A percentile compares a stretch with the other conserved stretches of the same genome.
Conservation (phyloP, 2,329 filamentous ascomycete genomes). For the Colletotrichum viniferum region DNA sequence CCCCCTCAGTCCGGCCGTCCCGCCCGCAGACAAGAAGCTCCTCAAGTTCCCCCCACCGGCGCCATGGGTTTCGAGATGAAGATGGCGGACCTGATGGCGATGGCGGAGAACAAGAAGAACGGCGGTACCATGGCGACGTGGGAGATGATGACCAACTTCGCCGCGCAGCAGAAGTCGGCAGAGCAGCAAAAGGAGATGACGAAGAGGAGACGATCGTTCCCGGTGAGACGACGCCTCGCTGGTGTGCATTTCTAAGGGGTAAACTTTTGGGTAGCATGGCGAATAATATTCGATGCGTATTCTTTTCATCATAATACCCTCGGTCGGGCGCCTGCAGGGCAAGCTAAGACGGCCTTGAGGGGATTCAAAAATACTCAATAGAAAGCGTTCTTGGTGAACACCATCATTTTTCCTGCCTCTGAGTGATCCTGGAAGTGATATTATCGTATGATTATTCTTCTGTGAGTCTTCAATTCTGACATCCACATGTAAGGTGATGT, state of each 20-base stretch:
- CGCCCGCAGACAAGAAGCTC: neutral
- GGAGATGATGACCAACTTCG: constrained; percentile 13
- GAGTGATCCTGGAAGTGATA: neutral
- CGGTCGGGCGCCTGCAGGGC: neutral
- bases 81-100: constrained; percentile 13
- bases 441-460: neutral
- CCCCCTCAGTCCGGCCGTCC: neutral
- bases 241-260: constrained; percentile 5
- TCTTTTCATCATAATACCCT: constrained; percentile 7
- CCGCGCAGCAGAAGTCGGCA: neutral
- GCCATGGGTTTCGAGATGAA: constrained; percentile 12
- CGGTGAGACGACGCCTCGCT: constrained; percentile 6
- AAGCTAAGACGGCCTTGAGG: neutral
- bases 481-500: neutral
- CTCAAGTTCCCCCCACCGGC: neutral
- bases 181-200: constrained; percentile 1
- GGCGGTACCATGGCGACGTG: constrained; percentile 10
- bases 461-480: neutral
- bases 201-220: neutral
- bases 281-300: constrained; percentile 15
- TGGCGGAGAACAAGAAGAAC: constrained; percentile 5
- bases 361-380: neutral
- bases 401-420: neutral
- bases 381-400: neutral
- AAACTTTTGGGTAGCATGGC: constrained; percentile 6